These are phyloP conservation scores for Venturia pyrina DNA, from an alignment of 2,329 filamentous ascomycete species.

Conservation along the genomic window DNA sequence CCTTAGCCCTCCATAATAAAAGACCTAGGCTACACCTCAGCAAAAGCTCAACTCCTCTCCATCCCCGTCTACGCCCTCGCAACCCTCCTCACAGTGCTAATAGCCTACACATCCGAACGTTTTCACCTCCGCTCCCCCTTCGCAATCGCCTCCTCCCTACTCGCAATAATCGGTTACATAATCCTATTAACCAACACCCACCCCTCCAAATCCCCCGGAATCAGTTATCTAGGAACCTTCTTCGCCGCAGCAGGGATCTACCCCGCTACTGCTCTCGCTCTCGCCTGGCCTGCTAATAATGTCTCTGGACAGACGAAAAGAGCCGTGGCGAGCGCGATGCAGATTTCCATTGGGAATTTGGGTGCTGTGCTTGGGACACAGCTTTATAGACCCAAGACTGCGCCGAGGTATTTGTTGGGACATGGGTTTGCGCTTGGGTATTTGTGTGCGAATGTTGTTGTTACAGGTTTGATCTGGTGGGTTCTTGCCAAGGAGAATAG, in stretches of 20 bases:
- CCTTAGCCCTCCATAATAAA: constrained; percentile 50
- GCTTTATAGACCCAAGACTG: constrained; percentile 38
- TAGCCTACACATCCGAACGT: constrained; percentile 52
- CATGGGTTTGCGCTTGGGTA: constrained; percentile 53
- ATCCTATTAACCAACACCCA: constrained; percentile 55
- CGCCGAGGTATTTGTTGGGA: constrained; percentile 30
- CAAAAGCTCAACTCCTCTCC: constrained; percentile 50
- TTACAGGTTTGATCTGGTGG: constrained; percentile 44
- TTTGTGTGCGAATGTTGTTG: constrained; percentile 47
- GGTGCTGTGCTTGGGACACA: constrained; percentile 62
- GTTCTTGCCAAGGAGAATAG: constrained; percentile 50
- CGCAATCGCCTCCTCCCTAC: constrained; percentile 50
- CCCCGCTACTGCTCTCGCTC: constrained; percentile 49
- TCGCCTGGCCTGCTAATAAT: constrained; percentile 60
- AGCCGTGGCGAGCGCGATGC: constrained; percentile 55
- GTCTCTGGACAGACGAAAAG: constrained; percentile 60
- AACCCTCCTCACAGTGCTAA: constrained; percentile 43
- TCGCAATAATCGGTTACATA: constrained; percentile 50
- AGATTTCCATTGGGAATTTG: constrained; percentile 58
- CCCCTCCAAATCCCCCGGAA: constrained; percentile 42
- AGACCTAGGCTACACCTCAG: constrained; percentile 39
- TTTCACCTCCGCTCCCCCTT: constrained; percentile 49
- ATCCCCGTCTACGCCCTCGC: constrained; percentile 56
- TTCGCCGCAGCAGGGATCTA: constrained; percentile 58
- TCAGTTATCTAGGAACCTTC: constrained; percentile 57